Evolutionary conservation across 83 land plant genomes (phyloP).

Genomic region (Larix sibirica): DNA sequence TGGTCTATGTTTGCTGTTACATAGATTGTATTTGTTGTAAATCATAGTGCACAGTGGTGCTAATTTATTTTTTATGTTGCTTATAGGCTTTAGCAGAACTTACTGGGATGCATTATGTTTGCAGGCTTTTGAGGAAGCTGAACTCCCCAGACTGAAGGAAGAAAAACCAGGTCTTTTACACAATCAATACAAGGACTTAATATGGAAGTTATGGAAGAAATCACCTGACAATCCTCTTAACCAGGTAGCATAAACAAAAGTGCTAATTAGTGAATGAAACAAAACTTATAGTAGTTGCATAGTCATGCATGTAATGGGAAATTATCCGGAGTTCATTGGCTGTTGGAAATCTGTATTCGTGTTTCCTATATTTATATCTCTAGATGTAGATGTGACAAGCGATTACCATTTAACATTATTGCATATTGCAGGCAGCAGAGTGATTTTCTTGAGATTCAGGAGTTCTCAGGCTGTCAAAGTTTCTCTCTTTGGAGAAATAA

Average conservation of each 20-base stretch:
- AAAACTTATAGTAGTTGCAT: too few species aligned
- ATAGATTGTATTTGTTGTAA: neutral
- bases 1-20: slow-evolving; percentile 4
- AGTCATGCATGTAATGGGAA: too few species aligned
- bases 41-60: neutral
- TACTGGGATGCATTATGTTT: neutral
- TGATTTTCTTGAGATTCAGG: too few species aligned
- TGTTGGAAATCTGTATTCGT: too few species aligned
- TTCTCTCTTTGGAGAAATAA: too few species aligned
- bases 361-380: too few species aligned
- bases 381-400: too few species aligned
- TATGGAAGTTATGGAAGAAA: slow-evolving; percentile 98
- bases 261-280: neutral
- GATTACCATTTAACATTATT: too few species aligned
- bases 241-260: slow-evolving; percentile 49
- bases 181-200: slow-evolving; percentile 89
- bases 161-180: slow-evolving; percentile 96
- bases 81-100: neutral
- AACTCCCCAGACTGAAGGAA: slow-evolving; percentile 77
- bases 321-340: too few species aligned
- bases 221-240: slow-evolving; percentile 98
- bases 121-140: slow-evolving; percentile 98
- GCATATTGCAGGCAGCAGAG: too few species aligned
- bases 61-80: neutral
- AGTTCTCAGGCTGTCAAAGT: too few species aligned